phyloP scores from a whole-genome alignment of 306 rosid species.

The Myrica gale region DNA sequence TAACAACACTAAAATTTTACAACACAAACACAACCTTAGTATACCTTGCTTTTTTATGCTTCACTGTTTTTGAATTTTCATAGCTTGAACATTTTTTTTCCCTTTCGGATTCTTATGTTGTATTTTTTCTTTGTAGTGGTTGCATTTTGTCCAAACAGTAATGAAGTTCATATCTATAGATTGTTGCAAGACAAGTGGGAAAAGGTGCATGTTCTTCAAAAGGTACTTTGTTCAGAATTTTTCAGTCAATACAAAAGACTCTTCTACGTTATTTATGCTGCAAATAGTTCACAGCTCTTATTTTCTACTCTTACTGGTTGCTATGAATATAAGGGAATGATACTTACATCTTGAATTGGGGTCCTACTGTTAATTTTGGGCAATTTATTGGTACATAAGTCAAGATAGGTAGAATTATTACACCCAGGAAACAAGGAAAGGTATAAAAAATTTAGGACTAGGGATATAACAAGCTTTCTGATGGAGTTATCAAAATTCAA shows the following conservation, averaged over 20 bases:
- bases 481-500: too few species aligned
- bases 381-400: too few species aligned
- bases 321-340: too few species aligned
- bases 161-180: constrained; percentile 86
- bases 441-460: too few species aligned
- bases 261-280: background rate
- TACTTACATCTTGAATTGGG: background rate
- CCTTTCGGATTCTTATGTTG: constrained; percentile 6
- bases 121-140: constrained; percentile 58
- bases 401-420: too few species aligned
- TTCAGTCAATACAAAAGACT: background rate
- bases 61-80: background rate
- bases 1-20: too few species aligned
- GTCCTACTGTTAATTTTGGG: too few species aligned
- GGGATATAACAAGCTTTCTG: too few species aligned
- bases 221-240: constrained; percentile 44
- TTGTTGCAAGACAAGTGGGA: constrained; percentile 90
- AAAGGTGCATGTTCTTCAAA: constrained; percentile 83
- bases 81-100: background rate
- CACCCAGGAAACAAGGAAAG: too few species aligned
- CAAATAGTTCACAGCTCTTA: background rate
- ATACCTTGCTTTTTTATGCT: too few species aligned
- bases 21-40: too few species aligned
- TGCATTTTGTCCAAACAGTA: constrained; percentile 87
- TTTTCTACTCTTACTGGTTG: background rate